Base-by-base conservation (phyloP, 805 yeast species). In the Starmerella powellii region DNA sequence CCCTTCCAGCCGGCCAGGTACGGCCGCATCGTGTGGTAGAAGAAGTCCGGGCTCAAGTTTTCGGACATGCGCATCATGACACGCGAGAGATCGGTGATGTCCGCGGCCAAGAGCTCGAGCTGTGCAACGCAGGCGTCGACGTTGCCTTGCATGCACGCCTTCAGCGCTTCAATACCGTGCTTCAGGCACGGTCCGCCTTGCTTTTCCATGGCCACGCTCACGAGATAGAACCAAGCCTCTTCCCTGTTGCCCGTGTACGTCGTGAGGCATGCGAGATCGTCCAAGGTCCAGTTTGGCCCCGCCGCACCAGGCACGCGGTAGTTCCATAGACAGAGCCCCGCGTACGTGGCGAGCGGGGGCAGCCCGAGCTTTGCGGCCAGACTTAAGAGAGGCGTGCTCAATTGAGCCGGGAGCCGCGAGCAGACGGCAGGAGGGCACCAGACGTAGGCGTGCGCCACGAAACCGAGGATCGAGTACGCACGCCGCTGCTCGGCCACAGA, bases 1-100 rank as follows among this genome's bases (percentile, higher is more conserved):
- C 83, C 83, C 57, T 77, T 78, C 93, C 95, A 88, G 2, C 96
- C 97, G 1, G 95, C 95, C 49, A 88, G 65, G 54, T 73, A 87
- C 1, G 96, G 96, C 56, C 97, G 71, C 35, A 87, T 71, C 46
- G 88, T 72, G 65, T 72, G 82, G 61, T 83, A 87, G 59, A 88
- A 87, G 3, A 81, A 78, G 57, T 85, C 93, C 2, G 97, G 96
- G 56, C 86, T 95, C 61, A 95, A 84, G 80, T 80, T 80, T 51
- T 87, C 94, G 56, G 82, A 86, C 91, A 87, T 81, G 52, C 73
- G 71, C 73, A 78, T 74, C 51, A 88, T 63, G 1, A 82, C 71
- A 3, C 79, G 67, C 12, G 86, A 91, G 50, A 88, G 64, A 45
- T 67, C 64, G 56, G 83, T 94, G 40, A 87, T 79, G 31, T 72